Base-by-base conservation (phyloP, 208 protist species). In the Endotrypanum monterogeii region DNA sequence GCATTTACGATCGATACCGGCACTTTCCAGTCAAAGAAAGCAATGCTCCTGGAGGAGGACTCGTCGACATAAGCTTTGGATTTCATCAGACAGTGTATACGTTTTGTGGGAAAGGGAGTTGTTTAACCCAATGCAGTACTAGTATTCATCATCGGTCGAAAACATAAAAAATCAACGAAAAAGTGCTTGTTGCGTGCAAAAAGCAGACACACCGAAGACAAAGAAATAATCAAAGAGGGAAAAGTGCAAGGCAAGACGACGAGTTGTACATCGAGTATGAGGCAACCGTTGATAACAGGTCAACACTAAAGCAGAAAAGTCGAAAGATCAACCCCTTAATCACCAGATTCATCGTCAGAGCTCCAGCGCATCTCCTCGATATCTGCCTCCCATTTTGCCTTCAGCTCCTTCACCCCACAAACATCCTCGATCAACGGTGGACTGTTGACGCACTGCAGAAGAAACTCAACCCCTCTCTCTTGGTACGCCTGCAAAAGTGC, bases 371-470 rank as follows among this genome's bases (percentile, higher is more conserved):
- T 66, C 50, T 82, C 79, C 6, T 73, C 41, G 25, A 79, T 72
- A 0, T 84, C 73, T 6, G 74, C 58, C 55, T 80, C 73, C 78
- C 83, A 91, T 37, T 74, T 75, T 28, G 85, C 88, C 55, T 89
- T 92, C 50, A 91, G 76, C n/a, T 83, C 87, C 74, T 88, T 87
- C n/a, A 95, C 77, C 7, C 90, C 90, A 69, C 80, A 88, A 5
- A 93, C 74, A 62, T 86, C 83, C 73, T 97, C 94, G 48, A 98
- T 86, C 39, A 85, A 85, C 0, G 84, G 60, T 2, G 96, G 90
- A 37, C 94, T 76, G 67, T 98, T 98, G 67, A 99, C 84, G 63
- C 89, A 98, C 20, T 80, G 57, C 44, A 98, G 56, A 12, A 99
- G 74, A 79, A 99, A 99, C 14, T 83, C 74, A 23, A 80, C 88